Base-by-base conservation (phyloP, 2,329 filamentous ascomycete species). In the Delphinella strobiligena region DNA sequence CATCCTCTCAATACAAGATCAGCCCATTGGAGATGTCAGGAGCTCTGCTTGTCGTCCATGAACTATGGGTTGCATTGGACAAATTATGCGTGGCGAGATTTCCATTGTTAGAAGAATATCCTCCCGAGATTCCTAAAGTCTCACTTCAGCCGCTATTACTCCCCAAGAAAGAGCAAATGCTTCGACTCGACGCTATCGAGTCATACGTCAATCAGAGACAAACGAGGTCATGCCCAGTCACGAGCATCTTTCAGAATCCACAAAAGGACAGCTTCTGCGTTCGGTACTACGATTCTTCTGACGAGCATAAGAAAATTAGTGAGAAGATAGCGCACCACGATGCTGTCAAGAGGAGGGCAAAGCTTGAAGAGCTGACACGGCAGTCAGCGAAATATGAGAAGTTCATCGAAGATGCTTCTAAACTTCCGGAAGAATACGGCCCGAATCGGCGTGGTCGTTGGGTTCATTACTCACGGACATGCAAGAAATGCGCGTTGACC, bases 21-120 rank as follows among this genome's bases (percentile, higher is more conserved):
- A 63, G 70, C 41, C 60, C 67, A 0, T 68, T 72, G 36, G 62
- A 70, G 17, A 68, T 64, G 46, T 76, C 74, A 19, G 42, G 55
- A 1, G 64, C 72, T 47, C 53, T 80, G 0, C 60, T 82, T 1
- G 64, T 59, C 5, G 32, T 75, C 0, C 66, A 81, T 50, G 68
- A 74, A 36, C 46, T 78, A 0, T 83, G 77, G 78, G 51, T 70
- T 3, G 48, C 52, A 1, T 64, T 80, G 52, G 79, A 83, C 45
- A 48, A 58, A 9, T 54, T 51, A n/a, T 67, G 69, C 0, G 54
- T 62, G 0, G 9, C 33, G 0, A 44, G 45, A 0, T 73, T 62
- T 34, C 67, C 68, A 0, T 51, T 80, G 0, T 54, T 83, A 0
- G 19, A 36, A 0, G 55, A 72, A 0, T 78, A 69, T 38, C 60